phyloP scores from a whole-genome alignment of 495 filamentous ascomycete species.

The Neurospora tetrasperma region DNA sequence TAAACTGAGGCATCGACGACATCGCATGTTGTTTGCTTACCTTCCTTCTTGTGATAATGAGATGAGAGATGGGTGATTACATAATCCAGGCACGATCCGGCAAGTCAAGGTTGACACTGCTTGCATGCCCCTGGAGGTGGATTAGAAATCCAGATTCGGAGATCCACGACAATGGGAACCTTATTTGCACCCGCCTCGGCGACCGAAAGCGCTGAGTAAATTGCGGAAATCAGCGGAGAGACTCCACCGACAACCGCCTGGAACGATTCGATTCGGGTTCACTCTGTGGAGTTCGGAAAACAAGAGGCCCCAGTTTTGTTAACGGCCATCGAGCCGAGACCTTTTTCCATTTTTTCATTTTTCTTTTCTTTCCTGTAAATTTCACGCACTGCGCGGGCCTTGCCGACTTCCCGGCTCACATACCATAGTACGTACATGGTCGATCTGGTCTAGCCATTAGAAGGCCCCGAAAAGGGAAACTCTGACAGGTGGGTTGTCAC shows the following conservation, averaged over 20 bases:
- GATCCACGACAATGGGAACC: not conserved
- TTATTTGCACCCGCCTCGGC: not conserved
- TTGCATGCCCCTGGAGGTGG: not conserved
- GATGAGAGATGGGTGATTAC: not conserved
- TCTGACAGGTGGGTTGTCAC: not conserved
- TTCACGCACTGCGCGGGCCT: not conserved
- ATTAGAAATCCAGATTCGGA: not conserved
- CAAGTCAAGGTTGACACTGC: not conserved
- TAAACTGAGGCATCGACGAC: not conserved
- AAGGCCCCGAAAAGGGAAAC: not conserved
- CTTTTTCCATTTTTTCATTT: not conserved
- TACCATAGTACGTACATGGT: not conserved
- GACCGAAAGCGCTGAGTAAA: not conserved
- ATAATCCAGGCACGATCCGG: not conserved
- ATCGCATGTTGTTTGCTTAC: not conserved
- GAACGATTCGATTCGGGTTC: not conserved
- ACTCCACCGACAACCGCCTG: not conserved
- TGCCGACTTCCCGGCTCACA: not conserved
- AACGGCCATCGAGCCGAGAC: not conserved
- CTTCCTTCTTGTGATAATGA: not conserved
- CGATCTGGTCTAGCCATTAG: not conserved
- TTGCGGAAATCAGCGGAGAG: not conserved
- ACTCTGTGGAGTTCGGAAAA: not conserved
- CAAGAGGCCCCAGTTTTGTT: not conserved
- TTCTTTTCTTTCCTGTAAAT: not conserved